Conservation (phyloP, 495 filamentous ascomycete genomes). For the Penicillium desertorum region DNA sequence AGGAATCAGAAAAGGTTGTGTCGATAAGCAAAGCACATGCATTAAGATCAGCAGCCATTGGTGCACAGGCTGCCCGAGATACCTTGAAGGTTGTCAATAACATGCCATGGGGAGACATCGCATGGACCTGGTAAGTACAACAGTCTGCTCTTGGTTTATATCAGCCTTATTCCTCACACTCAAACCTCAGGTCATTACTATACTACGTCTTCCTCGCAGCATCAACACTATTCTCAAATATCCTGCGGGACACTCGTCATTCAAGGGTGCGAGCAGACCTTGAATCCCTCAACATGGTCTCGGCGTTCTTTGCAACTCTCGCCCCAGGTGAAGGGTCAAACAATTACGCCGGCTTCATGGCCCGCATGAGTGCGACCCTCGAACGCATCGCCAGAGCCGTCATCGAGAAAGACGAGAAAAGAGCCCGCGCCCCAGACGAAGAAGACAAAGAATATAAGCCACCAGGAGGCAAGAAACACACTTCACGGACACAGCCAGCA, state of each 20-base stretch:
- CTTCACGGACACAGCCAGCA: conserved; percentile 3
- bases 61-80: conserved; percentile 82
- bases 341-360: conserved; percentile 83
- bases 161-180: conserved; percentile 8
- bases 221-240: conserved; percentile 90
- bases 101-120: conserved; percentile 88
- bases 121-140: conserved; percentile 81
- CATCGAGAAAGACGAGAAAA: conserved; percentile 78
- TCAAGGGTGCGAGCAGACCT: conserved; percentile 79
- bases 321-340: conserved; percentile 62
- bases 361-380: conserved; percentile 83
- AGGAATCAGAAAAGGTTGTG: conserved; percentile 16
- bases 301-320: conserved; percentile 80
- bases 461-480: conserved; percentile 16
- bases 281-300: conserved; percentile 79
- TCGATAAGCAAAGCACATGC: conserved; percentile 58
- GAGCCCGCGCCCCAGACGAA: conserved; percentile 14
- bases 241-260: conserved; percentile 84
- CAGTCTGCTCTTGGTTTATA: neutral
- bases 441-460: conserved; percentile 15
- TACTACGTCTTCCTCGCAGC: conserved; percentile 94
- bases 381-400: conserved; percentile 86
- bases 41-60: conserved; percentile 65
- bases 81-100: conserved; percentile 89
- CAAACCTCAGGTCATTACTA: conserved; percentile 69